These are phyloP conservation scores for Suillus subaureus DNA, from an alignment of 768 basidiomycete species.

Conservation along the genomic window DNA sequence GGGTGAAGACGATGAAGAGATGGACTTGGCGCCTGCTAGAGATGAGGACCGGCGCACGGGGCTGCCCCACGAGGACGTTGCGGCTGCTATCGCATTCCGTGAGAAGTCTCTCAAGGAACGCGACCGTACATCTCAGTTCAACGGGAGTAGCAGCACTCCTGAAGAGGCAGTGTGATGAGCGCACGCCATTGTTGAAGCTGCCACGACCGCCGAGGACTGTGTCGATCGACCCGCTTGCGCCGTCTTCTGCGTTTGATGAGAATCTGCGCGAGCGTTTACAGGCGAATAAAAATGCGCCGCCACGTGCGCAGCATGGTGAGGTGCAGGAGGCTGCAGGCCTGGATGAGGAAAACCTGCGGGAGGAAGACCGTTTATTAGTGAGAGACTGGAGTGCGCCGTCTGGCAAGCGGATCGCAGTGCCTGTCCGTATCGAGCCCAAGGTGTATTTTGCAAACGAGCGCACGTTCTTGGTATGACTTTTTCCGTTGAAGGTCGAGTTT, in stretches of 20 bases:
- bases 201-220: conserved; percentile 37
- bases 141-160: conserved; percentile 12
- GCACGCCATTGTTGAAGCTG: conserved; percentile 40
- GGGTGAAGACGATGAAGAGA: conserved; percentile 88
- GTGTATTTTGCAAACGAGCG: conserved; percentile 96
- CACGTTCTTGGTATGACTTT: conserved; percentile 80
- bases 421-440: conserved; percentile 97
- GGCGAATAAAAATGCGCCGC: conserved; percentile 28
- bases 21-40: conserved; percentile 63
- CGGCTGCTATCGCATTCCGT: conserved; percentile 84
- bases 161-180: conserved; percentile 34
- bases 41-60: conserved; percentile 86
- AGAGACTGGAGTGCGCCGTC: conserved; percentile 76
- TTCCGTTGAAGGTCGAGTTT: conserved; percentile 1
- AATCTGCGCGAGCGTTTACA: conserved; percentile 70
- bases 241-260: conserved; percentile 82
- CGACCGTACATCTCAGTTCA: conserved; percentile 6
- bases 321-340: conserved; percentile 33
- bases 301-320: conserved; percentile 24
- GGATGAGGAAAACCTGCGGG: conserved; percentile 38
- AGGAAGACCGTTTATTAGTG: conserved; percentile 59
- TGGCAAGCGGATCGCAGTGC: conserved; percentile 90
- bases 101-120: conserved; percentile 74
- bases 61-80: conserved; percentile 69
- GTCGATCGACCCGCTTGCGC: conserved; percentile 86